phyloP scores from a whole-genome alignment of 2,329 filamentous ascomycete species.

The Nigrospora sphaerica region DNA sequence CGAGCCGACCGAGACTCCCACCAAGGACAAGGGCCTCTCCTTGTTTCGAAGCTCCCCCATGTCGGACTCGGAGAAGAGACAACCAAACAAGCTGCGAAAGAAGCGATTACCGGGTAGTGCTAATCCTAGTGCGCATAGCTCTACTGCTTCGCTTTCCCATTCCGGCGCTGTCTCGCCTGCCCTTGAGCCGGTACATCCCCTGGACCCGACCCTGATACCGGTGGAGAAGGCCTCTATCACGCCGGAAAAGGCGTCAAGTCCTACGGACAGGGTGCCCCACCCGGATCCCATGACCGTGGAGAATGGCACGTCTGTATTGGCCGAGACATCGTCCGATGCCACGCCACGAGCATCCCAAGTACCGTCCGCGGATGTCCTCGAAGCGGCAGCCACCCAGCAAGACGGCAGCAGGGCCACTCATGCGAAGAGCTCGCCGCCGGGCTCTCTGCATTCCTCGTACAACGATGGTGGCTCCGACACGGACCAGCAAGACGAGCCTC shows the following conservation, averaged over 20 bases:
- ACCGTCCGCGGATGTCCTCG: slow-evolving; percentile 31
- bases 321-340: slow-evolving; percentile 31
- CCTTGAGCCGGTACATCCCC: slow-evolving; percentile 36
- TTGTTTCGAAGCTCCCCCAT: slow-evolving; percentile 66
- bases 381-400: slow-evolving; percentile 27
- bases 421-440: slow-evolving; percentile 65
- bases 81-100: slow-evolving; percentile 88
- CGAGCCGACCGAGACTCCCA: slow-evolving; percentile 43
- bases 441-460: slow-evolving; percentile 68
- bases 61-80: slow-evolving; percentile 56
- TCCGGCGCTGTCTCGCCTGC: slow-evolving; percentile 39
- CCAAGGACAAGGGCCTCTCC: slow-evolving; percentile 61
- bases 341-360: slow-evolving; percentile 40
- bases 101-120: slow-evolving; percentile 69
- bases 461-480: slow-evolving; percentile 77
- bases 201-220: slow-evolving; percentile 24
- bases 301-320: slow-evolving; percentile 11
- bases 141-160: slow-evolving; percentile 63
- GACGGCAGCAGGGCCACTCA: slow-evolving; percentile 44
- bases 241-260: not conserved
- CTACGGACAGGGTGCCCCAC: too few relatives aligned
- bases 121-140: slow-evolving; percentile 86
- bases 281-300: slow-evolving; percentile 7
- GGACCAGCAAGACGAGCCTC: slow-evolving; percentile 61
- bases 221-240: not conserved